phyloP scores from a whole-genome alignment of 192 early-diverging fungal genomes.

The Umbelopsis vinacea region DNA sequence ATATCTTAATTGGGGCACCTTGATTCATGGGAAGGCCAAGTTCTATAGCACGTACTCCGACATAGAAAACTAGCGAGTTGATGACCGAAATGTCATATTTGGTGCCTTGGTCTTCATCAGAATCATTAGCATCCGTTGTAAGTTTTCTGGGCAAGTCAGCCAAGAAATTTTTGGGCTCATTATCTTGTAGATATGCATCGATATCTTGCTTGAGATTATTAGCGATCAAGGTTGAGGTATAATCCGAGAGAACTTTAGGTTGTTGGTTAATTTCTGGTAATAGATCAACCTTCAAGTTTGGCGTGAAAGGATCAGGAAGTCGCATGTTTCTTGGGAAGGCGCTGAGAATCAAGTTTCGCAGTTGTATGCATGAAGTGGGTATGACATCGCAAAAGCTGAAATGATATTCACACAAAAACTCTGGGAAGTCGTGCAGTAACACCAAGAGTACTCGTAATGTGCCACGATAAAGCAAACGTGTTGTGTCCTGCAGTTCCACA shows the following conservation, averaged over 20 bases:
- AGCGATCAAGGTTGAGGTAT: slow-evolving; percentile 61
- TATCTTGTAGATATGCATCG: slow-evolving; percentile 68
- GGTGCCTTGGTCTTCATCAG: slow-evolving; percentile 43
- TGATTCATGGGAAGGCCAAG: slow-evolving; percentile 55
- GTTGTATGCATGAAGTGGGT: slow-evolving; percentile 88
- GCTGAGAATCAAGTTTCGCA: slow-evolving; percentile 95
- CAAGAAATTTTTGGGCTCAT: slow-evolving; percentile 62
- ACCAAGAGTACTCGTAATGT: slow-evolving; percentile 90
- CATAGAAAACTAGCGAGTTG: slow-evolving; percentile 88
- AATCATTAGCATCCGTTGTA: slow-evolving; percentile 40
- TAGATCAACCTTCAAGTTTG: slow-evolving; percentile 90
- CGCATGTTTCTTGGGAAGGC: slow-evolving; percentile 95
- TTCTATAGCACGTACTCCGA: slow-evolving; percentile 79
- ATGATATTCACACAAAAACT: slow-evolving; percentile 93
- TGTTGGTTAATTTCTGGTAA: slow-evolving; percentile 87
- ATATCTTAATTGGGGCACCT: slow-evolving; percentile 81
- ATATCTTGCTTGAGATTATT: slow-evolving; percentile 74
- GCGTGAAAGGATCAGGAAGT: slow-evolving; percentile 95
- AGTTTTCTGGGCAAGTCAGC: slow-evolving; percentile 58
- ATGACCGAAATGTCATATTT: slow-evolving; percentile 83
- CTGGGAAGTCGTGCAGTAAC: slow-evolving; percentile 95
- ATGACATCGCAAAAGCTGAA: slow-evolving; percentile 92
- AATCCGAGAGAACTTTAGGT: slow-evolving; percentile 89
- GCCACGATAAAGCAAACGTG: slow-evolving; percentile 86
- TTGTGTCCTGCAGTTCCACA: slow-evolving; percentile 72